phyloP scores from a whole-genome alignment of 2,329 filamentous ascomycete species.

The Leptographium procerum region DNA sequence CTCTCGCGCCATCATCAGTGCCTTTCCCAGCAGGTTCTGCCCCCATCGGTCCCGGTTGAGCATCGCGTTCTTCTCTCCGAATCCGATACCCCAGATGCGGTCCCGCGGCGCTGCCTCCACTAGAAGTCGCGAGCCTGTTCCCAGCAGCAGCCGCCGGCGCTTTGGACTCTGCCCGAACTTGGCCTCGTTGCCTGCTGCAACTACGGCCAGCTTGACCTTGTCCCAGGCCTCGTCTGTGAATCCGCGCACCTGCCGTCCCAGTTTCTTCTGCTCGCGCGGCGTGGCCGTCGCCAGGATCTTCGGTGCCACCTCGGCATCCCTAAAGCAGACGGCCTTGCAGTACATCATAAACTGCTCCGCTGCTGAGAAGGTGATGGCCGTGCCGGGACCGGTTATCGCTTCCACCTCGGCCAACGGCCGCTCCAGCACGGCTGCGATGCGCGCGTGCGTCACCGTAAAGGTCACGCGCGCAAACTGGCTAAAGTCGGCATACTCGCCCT shows the following conservation, averaged over 20 bases:
- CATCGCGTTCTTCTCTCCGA: slow-evolving; percentile 36
- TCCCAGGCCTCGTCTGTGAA: slow-evolving; percentile 9
- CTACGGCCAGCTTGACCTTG: slow-evolving; percentile 37
- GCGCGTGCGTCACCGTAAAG: slow-evolving; percentile 18
- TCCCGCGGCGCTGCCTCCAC: slow-evolving; percentile 53
- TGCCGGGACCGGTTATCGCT: background rate
- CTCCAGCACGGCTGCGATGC: slow-evolving; percentile 18
- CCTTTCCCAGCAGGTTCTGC: slow-evolving; percentile 52
- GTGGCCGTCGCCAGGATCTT: background rate
- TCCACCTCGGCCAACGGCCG: slow-evolving; percentile 8
- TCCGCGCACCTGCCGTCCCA: slow-evolving; percentile 6
- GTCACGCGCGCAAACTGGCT: slow-evolving; percentile 22
- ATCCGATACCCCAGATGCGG: slow-evolving; percentile 56
- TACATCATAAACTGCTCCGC: slow-evolving; percentile 32
- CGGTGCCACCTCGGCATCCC: slow-evolving; percentile 13
- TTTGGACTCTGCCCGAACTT: slow-evolving; percentile 44
- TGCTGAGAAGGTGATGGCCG: slow-evolving; percentile 20
- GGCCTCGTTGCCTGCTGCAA: slow-evolving; percentile 42
- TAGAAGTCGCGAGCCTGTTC: slow-evolving; percentile 47
- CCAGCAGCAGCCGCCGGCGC: slow-evolving; percentile 38
- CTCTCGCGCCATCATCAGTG: slow-evolving; percentile 44
- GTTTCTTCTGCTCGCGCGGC: slow-evolving; percentile 7
- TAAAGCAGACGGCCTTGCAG: slow-evolving; percentile 26
- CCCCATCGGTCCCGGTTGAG: slow-evolving; percentile 43
- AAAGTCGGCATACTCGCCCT: slow-evolving; percentile 20